Conservation (phyloP, 2,329 filamentous ascomycete genomes). For the Phialemonium atrogriseum region DNA sequence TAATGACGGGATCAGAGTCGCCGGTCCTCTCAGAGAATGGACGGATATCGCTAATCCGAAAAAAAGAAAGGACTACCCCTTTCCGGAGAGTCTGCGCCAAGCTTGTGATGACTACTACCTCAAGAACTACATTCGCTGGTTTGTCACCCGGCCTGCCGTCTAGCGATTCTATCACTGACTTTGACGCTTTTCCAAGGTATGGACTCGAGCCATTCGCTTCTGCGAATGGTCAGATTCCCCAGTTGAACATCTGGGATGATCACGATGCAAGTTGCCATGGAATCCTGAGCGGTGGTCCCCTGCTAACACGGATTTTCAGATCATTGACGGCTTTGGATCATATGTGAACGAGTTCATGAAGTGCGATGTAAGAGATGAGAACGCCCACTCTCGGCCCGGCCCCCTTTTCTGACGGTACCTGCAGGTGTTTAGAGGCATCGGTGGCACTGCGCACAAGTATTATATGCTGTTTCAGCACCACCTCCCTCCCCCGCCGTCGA, state of each 20-base stretch:
- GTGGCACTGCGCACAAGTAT: slow-evolving; percentile 91
- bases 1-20: slow-evolving; percentile 83
- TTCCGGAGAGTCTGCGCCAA: slow-evolving; percentile 69
- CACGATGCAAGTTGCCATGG: slow-evolving; percentile 56
- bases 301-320: slow-evolving; percentile 48
- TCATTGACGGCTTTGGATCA: slow-evolving; percentile 87
- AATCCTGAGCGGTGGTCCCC: background rate
- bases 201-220: slow-evolving; percentile 74
- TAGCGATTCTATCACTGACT: background rate
- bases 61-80: slow-evolving; percentile 70
- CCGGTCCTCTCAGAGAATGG: slow-evolving; percentile 76
- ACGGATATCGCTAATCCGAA: slow-evolving; percentile 74
- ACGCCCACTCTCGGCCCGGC: slow-evolving; percentile 13
- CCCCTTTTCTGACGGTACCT: background rate
- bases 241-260: slow-evolving; percentile 97
- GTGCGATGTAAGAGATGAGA: slow-evolving; percentile 37
- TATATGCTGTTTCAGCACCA: slow-evolving; percentile 98
- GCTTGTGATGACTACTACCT: slow-evolving; percentile 89
- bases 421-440: slow-evolving; percentile 82
- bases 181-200: slow-evolving; percentile 40
- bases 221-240: slow-evolving; percentile 85
- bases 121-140: slow-evolving; percentile 75
- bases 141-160: slow-evolving; percentile 4
- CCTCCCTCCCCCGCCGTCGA: slow-evolving; percentile 73
- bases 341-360: slow-evolving; percentile 93